Evolutionary conservation across 306 rosid species (phyloP), one percentile per base, ranked within the genome.

Genomic region (Pachyrhizus erosus): DNA sequence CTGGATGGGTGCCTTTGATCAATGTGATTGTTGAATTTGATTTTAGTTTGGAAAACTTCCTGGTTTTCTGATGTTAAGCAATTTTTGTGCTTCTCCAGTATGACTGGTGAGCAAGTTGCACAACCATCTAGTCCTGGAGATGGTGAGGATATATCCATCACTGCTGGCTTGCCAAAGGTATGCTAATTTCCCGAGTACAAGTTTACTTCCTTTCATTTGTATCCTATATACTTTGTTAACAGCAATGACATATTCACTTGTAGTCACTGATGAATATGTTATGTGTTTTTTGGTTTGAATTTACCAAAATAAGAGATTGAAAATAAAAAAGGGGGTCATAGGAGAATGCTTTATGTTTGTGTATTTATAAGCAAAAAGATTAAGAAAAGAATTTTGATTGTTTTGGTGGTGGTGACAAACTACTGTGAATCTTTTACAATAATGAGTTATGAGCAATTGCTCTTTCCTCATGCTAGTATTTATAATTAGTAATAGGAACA

Each of bases 121-220:
- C 91, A 83, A 33, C 96, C 97, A 18, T 84, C 94, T 64, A 96
- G 99, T 92, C 99, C 99, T 76, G 91, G 97, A 87, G 99, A 93
- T 58, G 99, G 98, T 17, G 99, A 96, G 77, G 87, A 90, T 85
- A 85, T 93, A 86, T 40, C 97, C 68, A 92, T 93, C 86, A 85
- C 94, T 24, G 85, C 64, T 21, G 99, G 98, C 81, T 86, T 73
- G 87, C 96, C 94, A 46, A 93, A 77, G 99, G 99, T 96, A 84
- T 66, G 83, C 58, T 77, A 20, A 52, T 66, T 75, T 79, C 15
- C 77, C 75, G 46, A 60, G 82, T 71, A 76, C 51, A 82, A 75
- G 48, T 60, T 84, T 21, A 11, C 69, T 20, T 62, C 72, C 37
- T 84, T 77, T 87, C 13, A 65, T 39, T 52, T 73, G 54, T 62